Base-by-base conservation (phyloP, 1,284 basidiomycete genomes). In the Tilletia walkeri region DNA sequence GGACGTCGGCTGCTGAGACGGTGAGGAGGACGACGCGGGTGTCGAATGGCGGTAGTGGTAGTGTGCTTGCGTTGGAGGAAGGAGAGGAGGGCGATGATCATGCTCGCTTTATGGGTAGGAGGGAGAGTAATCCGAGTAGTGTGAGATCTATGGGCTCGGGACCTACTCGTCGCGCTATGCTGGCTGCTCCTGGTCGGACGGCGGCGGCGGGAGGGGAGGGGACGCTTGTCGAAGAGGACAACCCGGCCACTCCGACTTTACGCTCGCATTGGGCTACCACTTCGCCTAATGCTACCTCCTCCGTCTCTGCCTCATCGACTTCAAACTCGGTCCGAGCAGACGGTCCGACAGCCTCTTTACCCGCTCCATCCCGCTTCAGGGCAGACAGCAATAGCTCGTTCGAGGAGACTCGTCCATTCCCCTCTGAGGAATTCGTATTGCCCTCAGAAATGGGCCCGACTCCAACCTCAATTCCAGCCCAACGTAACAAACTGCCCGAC, bases 231-330 rank as follows among this genome's bases (percentile, higher is more conserved):
- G 59, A 63, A 9, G 59, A 63, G 30, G 59, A 63, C 34, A 63
- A 63, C 4, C 59, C 59, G 18, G n/a, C 38, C 7, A 63, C 59
- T 38, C 59, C 59, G n/a, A 63, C 59, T 12, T 14, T 63, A 36
- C 59, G 16, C 36, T 63, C 59, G 0, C 36, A 63, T 34, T 63
- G 59, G 59, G 36, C 59, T 36, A 63, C 39, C 2, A 14, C 9
- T 63, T 36, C 59, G 0, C 59, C 38, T 36, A 61, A 14, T 1
- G 30, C 12, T 20, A 2, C 36, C 36, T n/a, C n/a, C 59, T 14
- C 36, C 56, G 30, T 30, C 34, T 34, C 56, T 16, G n/a, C 34
- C 20, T 5, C 54, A 12, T n/a, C 54, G n/a, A 56, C 6, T 4
- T 7, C 41, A 14, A 30, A 30, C 7, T 53, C 50, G 10, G 50